These are phyloP conservation scores for Chrysoporthe puriensis DNA, from an alignment of 2,329 filamentous ascomycete species.

Conservation along the genomic window DNA sequence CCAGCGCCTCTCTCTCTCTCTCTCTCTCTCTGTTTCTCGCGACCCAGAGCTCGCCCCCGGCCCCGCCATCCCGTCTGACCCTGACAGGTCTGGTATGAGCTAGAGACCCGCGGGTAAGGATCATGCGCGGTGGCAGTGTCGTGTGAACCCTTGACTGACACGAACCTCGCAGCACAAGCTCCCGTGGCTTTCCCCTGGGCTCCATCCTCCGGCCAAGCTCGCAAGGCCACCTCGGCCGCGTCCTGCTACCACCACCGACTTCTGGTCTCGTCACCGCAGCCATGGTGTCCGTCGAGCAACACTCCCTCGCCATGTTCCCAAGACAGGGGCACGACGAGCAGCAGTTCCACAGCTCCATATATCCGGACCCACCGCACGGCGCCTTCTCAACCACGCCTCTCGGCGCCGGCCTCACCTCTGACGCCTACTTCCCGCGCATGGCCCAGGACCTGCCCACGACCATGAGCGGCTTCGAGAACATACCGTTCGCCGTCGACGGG, in stretches of 20 bases:
- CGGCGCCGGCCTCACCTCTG: constrained; percentile 53
- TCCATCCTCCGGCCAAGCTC: background rate
- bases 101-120: constrained; percentile 25
- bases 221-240: background rate
- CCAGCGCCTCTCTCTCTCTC: background rate
- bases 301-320: constrained; percentile 36
- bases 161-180: constrained; percentile 15
- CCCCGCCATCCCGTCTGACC: constrained; percentile 2
- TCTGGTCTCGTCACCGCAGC: background rate
- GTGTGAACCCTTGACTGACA: constrained; percentile 22
- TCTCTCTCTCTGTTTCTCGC: background rate
- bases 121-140: constrained; percentile 1
- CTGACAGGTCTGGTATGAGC: constrained; percentile 24
- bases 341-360: constrained; percentile 48
- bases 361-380: constrained; percentile 49
- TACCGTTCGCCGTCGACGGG: constrained; percentile 51
- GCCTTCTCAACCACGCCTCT: constrained; percentile 48
- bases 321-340: constrained; percentile 34
- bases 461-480: constrained; percentile 49
- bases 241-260: background rate
- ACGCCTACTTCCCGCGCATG: constrained; percentile 48
- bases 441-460: constrained; percentile 45
- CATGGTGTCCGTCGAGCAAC: constrained; percentile 34
- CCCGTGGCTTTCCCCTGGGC: constrained; percentile 9
- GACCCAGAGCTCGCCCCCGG: background rate